These are phyloP conservation scores for Cairneyella variabilis DNA, from an alignment of 495 filamentous ascomycete species.

Conservation along the genomic window DNA sequence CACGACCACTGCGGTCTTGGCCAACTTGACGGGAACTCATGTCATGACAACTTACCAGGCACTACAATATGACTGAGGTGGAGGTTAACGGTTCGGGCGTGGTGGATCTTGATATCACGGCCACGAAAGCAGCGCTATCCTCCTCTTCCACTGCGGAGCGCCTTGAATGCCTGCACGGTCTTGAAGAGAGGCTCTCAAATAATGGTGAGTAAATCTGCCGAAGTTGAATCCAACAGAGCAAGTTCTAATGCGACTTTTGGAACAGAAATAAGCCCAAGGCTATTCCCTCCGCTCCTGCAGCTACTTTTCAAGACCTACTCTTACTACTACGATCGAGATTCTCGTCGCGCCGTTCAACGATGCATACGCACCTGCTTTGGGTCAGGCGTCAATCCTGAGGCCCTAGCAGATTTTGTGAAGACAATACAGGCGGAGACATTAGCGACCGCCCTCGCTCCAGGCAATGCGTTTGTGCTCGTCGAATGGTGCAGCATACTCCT, in stretches of 20 bases:
- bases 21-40: not conserved
- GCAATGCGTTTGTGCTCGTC: constrained; percentile 81
- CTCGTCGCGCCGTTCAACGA: constrained; percentile 73
- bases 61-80: constrained; percentile 27
- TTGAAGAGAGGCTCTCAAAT: constrained; percentile 44
- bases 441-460: constrained; percentile 70
- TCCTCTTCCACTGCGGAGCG: constrained; percentile 47
- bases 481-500: constrained; percentile 83
- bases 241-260: not conserved
- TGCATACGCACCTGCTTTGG: constrained; percentile 64
- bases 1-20: not conserved
- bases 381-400: constrained; percentile 44
- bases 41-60: constrained; percentile 20
- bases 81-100: constrained; percentile 22
- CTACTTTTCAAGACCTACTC: constrained; percentile 82
- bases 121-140: constrained; percentile 34
- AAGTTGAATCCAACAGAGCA: too few species aligned
- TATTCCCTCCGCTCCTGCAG: constrained; percentile 46
- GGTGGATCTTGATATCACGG: constrained; percentile 19
- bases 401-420: constrained; percentile 57
- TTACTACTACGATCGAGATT: constrained; percentile 80
- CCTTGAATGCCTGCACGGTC: constrained; percentile 36
- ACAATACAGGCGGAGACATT: constrained; percentile 58
- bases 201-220: constrained; percentile 34
- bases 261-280: constrained; percentile 21